phyloP scores from a whole-genome alignment of 1,284 basidiomycete species.

The Cutaneotrichosporon sp. region DNA sequence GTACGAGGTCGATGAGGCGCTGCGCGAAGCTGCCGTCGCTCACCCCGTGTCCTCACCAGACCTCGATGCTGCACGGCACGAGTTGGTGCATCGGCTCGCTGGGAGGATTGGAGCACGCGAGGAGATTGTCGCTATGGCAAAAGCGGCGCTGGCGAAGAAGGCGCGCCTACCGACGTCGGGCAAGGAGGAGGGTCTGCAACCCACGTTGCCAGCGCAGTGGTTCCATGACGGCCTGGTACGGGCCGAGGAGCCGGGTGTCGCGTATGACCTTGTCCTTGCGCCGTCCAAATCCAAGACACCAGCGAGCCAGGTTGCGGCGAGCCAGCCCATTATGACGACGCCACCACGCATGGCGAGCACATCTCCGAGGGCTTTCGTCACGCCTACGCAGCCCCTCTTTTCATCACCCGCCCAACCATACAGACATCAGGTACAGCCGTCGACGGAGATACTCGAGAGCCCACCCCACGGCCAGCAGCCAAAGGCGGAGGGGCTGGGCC shows the following conservation, averaged over 20 bases:
- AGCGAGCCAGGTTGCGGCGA: neutral
- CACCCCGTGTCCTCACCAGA: neutral
- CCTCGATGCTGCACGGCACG: conserved; percentile 4
- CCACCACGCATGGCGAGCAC: neutral
- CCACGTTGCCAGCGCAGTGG: neutral
- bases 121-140: conserved; percentile 7
- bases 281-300: neutral
- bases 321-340: neutral
- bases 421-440: neutral
- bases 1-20: conserved; percentile 9
- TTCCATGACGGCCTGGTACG: neutral
- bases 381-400: neutral
- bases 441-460: neutral
- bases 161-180: neutral
- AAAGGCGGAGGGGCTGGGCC: neutral
- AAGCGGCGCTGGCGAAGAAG: conserved; percentile 8
- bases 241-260: conserved; percentile 9
- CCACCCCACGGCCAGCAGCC: neutral
- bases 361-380: neutral
- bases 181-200: neutral
- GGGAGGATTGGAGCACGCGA: neutral
- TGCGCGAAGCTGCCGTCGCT: neutral
- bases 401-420: conserved; percentile 4
- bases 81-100: conserved; percentile 4
- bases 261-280: conserved; percentile 8